These are phyloP conservation scores for Fusarium buxicola DNA, from an alignment of 2,329 filamentous ascomycete species.

Conservation along the genomic window DNA sequence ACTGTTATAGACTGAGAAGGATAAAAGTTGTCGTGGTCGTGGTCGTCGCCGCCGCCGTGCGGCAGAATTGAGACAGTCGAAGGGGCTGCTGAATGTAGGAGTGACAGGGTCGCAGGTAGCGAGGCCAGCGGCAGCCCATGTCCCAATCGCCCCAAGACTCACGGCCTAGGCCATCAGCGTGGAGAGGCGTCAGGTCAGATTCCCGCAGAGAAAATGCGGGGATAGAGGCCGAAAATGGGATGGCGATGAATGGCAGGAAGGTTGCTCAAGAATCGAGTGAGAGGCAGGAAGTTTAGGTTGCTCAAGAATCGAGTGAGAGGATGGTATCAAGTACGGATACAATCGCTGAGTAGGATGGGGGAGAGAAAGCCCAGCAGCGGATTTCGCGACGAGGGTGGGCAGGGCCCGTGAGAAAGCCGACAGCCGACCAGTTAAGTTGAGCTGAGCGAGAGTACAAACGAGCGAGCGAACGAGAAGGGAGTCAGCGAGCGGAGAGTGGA, in stretches of 20 bases:
- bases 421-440: constrained; percentile 20
- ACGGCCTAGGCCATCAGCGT: constrained; percentile 52
- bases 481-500: constrained; percentile 35
- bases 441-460: constrained; percentile 23
- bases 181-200: constrained; percentile 15
- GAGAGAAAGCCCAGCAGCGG: constrained; percentile 23
- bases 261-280: constrained; percentile 17
- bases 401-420: constrained; percentile 17
- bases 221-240: constrained; percentile 30
- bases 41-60: constrained; percentile 31
- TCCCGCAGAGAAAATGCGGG: constrained; percentile 23
- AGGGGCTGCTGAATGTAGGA: constrained; percentile 40
- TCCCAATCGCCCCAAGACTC: constrained; percentile 54
- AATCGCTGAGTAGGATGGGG: constrained; percentile 35
- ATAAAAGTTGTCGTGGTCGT: constrained; percentile 4
- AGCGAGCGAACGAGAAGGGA: constrained; percentile 26
- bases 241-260: constrained; percentile 35
- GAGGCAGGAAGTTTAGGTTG: constrained; percentile 20
- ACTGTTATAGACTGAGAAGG: constrained; percentile 10
- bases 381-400: constrained; percentile 40
- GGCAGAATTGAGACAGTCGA: constrained; percentile 37
- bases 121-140: constrained; percentile 52
- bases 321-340: constrained; percentile 27
- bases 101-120: constrained; percentile 47
- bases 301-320: constrained; percentile 13